Base-by-base conservation (phyloP, 306 rosid genomes). In the Citrullus mucosospermus region DNA sequence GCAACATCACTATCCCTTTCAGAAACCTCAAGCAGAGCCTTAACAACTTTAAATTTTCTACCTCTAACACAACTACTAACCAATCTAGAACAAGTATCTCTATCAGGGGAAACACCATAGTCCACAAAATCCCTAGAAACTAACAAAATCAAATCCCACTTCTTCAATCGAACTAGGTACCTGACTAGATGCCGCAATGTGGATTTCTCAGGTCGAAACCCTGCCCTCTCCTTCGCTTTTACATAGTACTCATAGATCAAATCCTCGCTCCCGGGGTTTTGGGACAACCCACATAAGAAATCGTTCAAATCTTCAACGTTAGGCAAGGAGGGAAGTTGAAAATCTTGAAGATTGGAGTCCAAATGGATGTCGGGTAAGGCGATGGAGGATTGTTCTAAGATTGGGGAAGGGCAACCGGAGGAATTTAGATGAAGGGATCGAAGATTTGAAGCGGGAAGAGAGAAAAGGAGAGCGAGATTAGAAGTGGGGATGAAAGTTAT, bases 101-200 rank as follows among this genome's bases (percentile, higher is more conserved):
- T 74, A 77, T 92, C 93, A 15, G 97, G 95, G 48, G 85, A 75
- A 48, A 86, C 86, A 59, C 79, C 69, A 66, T 84, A 92, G 81
- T 81, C 53, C 85, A 72, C 77, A 32, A 87, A 87, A 80, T 92
- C 97, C 13, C 86, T 80, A 62, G 66, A 84, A 83, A 86, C 57
- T 32, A 86, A 82, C 15, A 77, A 70, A 72, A 91, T 15, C 4
- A 28, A 59, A 79, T 11, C 84, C 92, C 93, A 91, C 69, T 85
- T 84, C 88, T 83, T 89, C 15, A 82, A 78, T 54, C 82, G 85
- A 82, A 87, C 66, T 84, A 90, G 87, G n/a, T 90, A 89, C 89
- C 92, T 88, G 70, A 85, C 79, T 4, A 90, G 81, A 73, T 80
- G 87, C 54, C 78, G 78, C 16, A 90, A 61, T 8, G 92, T 85